Evolutionary conservation across 2,329 filamentous ascomycete species (phyloP).

Genomic region (Aureobasidium musti): DNA sequence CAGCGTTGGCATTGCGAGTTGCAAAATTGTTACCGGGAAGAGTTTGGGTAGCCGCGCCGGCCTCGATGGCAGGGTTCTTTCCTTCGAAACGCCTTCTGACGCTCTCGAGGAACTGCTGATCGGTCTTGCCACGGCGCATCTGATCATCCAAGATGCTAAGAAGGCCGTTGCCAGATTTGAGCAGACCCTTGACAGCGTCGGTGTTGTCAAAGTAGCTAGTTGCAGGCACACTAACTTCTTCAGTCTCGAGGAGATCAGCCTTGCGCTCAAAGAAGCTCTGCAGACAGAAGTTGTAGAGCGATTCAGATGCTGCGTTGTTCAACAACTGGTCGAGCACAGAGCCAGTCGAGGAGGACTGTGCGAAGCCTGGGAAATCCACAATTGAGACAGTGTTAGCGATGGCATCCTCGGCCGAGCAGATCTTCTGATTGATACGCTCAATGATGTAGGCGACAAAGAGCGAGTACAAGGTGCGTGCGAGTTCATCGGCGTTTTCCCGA

Average conservation of each 20-base stretch:
- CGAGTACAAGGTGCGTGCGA: conserved; percentile 90
- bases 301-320: conserved; percentile 91
- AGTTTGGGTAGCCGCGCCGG: conserved; percentile 71
- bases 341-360: conserved; percentile 77
- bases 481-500: conserved; percentile 86
- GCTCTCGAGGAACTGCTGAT: conserved; percentile 87
- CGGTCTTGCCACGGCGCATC: conserved; percentile 82
- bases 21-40: conserved; percentile 87
- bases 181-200: conserved; percentile 84
- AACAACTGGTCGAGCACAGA: conserved; percentile 89
- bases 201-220: conserved; percentile 99
- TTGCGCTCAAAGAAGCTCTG: conserved; percentile 96
- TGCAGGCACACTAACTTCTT: conserved; percentile 85
- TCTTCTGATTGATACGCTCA: conserved; percentile 84
- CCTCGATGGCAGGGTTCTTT: conserved; percentile 87
- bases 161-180: conserved; percentile 90
- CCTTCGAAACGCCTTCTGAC: conserved; percentile 89
- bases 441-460: conserved; percentile 92
- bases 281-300: conserved; percentile 87
- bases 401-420: conserved; percentile 82
- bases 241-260: conserved; percentile 88
- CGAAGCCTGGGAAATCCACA: conserved; percentile 94
- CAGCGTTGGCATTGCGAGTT: conserved; percentile 75
- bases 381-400: conserved; percentile 94
- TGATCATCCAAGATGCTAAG: conserved; percentile 96